A percentile compares a stretch with the other conserved stretches of the same genome.
phyloP scores from a whole-genome alignment of 805 yeast species.

The Saccharomycopsis malanga region DNA sequence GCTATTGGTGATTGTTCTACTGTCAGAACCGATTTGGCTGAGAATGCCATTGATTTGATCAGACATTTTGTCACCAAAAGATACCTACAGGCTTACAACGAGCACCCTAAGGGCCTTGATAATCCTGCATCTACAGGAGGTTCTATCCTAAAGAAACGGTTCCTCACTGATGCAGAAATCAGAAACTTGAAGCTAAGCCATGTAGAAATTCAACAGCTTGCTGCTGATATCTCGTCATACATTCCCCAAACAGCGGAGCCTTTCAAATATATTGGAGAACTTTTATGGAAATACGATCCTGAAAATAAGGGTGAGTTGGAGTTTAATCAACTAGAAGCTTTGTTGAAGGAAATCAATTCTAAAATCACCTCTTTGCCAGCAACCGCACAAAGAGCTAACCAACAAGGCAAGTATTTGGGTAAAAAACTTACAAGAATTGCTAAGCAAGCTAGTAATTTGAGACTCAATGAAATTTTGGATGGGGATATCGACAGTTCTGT shows the following conservation, averaged over 20 bases:
- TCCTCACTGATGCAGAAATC: constrained; percentile 46
- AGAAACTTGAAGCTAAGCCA: constrained; percentile 41
- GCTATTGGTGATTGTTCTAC: constrained; percentile 72
- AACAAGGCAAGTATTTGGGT: constrained; percentile 62
- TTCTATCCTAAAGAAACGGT: constrained; percentile 19
- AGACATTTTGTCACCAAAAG: constrained; percentile 37
- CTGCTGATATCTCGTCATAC: constrained; percentile 40
- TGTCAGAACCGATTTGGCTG: constrained; percentile 52
- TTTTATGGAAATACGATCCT: constrained; percentile 46
- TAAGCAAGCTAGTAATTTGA: constrained; percentile 36
- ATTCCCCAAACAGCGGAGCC: constrained; percentile 57
- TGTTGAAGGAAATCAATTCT: constrained; percentile 50
- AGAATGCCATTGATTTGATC: constrained; percentile 46
- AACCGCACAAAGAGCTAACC: constrained; percentile 68
- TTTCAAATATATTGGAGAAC: constrained; percentile 41
- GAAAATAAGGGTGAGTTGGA: constrained; percentile 43
- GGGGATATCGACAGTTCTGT: constrained; percentile 52
- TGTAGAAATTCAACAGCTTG: constrained; percentile 42
- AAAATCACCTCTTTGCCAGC: constrained; percentile 65
- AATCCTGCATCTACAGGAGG: constrained; percentile 19
- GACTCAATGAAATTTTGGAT: constrained; percentile 39
- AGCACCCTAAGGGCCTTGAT: constrained; percentile 20
- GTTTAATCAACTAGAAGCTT: constrained; percentile 42
- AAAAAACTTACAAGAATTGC: constrained; percentile 51
- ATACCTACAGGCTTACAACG: constrained; percentile 32